Conservation (phyloP, 257 asterid genomes). For the Nemophila menziesii region DNA sequence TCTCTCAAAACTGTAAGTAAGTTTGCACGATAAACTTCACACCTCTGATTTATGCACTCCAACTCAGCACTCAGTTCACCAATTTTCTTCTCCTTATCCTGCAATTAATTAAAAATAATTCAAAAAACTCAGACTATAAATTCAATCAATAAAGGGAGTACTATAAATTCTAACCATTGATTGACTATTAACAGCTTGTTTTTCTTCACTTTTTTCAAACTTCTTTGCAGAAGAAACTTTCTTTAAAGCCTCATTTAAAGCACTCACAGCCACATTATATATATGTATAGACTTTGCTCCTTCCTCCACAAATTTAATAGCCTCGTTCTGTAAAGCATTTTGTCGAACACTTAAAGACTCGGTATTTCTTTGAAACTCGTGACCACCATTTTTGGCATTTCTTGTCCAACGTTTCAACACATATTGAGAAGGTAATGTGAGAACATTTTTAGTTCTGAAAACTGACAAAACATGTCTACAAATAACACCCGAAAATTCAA, state of each 20-base stretch:
- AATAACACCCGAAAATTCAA: constrained; percentile 66
- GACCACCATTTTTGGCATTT: constrained; percentile 41
- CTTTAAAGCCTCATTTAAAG: constrained; percentile 62
- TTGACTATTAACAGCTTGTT: constrained; percentile 36
- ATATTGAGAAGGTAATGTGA: constrained; percentile 58
- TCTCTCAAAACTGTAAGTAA: constrained; percentile 65
- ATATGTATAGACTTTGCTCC: constrained; percentile 73
- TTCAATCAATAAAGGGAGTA: not conserved
- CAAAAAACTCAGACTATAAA: not conserved
- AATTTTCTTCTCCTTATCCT: constrained; percentile 80
- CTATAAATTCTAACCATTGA: constrained; percentile 46
- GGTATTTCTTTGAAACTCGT: constrained; percentile 22
- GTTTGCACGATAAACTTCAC: constrained; percentile 69
- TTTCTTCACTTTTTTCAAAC: constrained; percentile 25
- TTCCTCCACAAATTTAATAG: constrained; percentile 73
- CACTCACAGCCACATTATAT: constrained; percentile 63
- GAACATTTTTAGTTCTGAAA: constrained; percentile 65
- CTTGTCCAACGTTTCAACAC: constrained; percentile 86
- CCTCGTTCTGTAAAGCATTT: constrained; percentile 60
- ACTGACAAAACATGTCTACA: constrained; percentile 81
- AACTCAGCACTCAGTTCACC: constrained; percentile 42
- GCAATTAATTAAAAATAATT: constrained; percentile 10
- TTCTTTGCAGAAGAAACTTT: constrained; percentile 50
- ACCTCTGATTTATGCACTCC: constrained; percentile 42
- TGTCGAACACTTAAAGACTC: constrained; percentile 45